These are phyloP conservation scores for Xylaria sp. DNA, from an alignment of 2,329 filamentous ascomycete species.

Conservation along the genomic window DNA sequence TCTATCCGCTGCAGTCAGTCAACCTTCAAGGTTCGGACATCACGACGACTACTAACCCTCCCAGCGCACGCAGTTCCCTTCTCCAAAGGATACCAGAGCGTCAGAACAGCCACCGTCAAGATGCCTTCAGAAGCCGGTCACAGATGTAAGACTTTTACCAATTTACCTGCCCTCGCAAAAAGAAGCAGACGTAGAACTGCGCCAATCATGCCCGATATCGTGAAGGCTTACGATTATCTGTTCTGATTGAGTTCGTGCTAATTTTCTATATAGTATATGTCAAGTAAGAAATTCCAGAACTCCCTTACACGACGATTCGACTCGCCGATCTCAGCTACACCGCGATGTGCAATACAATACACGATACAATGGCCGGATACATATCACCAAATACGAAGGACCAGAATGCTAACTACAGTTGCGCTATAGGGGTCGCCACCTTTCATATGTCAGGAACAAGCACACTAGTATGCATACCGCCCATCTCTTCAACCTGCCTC, in stretches of 20 bases:
- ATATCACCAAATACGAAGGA: background rate
- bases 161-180: background rate
- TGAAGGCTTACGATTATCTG: background rate
- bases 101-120: slow-evolving; percentile 62
- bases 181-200: slow-evolving; percentile 8
- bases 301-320: slow-evolving; percentile 9
- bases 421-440: slow-evolving; percentile 83
- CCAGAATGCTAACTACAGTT: slow-evolving; percentile 30
- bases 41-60: slow-evolving; percentile 47
- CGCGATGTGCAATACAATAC: slow-evolving; percentile 7
- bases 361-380: slow-evolving; percentile 1
- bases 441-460: slow-evolving; percentile 68
- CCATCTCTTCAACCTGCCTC: background rate
- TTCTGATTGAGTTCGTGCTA: slow-evolving; percentile 42
- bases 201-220: background rate
- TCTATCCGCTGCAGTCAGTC: slow-evolving; percentile 31
- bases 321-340: slow-evolving; percentile 1
- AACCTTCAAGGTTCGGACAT: slow-evolving; percentile 38
- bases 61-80: slow-evolving; percentile 48
- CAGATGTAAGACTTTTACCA: slow-evolving; percentile 71
- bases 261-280: slow-evolving; percentile 73
- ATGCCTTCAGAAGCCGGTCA: slow-evolving; percentile 90
- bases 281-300: slow-evolving; percentile 65
- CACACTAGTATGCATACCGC: slow-evolving; percentile 55
- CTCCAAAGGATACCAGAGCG: slow-evolving; percentile 54